phyloP scores from a whole-genome alignment of 2,329 filamentous ascomycete species.

The Cyclaneusma minus region DNA sequence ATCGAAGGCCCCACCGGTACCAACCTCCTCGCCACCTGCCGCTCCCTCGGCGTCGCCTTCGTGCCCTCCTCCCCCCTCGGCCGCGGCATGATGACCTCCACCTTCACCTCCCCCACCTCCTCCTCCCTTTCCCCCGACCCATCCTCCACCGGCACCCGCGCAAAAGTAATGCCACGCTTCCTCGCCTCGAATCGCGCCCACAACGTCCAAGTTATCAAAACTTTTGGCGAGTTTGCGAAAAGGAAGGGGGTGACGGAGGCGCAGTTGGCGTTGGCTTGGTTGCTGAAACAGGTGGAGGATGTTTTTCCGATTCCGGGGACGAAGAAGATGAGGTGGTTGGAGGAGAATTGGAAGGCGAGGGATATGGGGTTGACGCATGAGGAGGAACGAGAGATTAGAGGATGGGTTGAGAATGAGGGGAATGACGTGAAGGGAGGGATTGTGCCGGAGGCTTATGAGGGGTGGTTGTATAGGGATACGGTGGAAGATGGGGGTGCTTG shows the following conservation, averaged over 20 bases:
- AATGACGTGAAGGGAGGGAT: no score
- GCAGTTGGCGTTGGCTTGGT: constrained; percentile 48
- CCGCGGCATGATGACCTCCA: constrained; percentile 36
- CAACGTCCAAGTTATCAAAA: constrained; percentile 37
- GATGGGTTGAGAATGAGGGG: constrained; percentile 20
- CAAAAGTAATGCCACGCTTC: constrained; percentile 33
- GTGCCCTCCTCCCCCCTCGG: constrained; percentile 28
- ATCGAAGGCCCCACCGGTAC: constrained; percentile 32
- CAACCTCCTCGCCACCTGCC: constrained; percentile 32
- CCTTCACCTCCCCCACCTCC: constrained; percentile 23
- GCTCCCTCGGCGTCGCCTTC: constrained; percentile 29
- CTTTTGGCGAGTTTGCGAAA: constrained; percentile 30
- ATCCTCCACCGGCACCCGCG: constrained; percentile 22
- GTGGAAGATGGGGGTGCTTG: no score
- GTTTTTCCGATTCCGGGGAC: constrained; percentile 43
- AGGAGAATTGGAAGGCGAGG: constrained; percentile 26
- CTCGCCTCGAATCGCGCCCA: constrained; percentile 34
- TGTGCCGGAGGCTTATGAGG: no score
- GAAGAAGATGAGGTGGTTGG: constrained; percentile 28
- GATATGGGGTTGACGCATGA: constrained; percentile 20
- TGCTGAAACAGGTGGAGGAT: constrained; percentile 42
- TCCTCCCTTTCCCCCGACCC: constrained; percentile 37
- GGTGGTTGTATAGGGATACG: no score
- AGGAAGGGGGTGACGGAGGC: constrained; percentile 36
- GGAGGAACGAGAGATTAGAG: constrained; percentile 21